A percentile compares a stretch with the other conserved stretches of the same genome.
phyloP scores from a whole-genome alignment of 1,139 yeast genomes.

The Suhomyces chickasaworum region DNA sequence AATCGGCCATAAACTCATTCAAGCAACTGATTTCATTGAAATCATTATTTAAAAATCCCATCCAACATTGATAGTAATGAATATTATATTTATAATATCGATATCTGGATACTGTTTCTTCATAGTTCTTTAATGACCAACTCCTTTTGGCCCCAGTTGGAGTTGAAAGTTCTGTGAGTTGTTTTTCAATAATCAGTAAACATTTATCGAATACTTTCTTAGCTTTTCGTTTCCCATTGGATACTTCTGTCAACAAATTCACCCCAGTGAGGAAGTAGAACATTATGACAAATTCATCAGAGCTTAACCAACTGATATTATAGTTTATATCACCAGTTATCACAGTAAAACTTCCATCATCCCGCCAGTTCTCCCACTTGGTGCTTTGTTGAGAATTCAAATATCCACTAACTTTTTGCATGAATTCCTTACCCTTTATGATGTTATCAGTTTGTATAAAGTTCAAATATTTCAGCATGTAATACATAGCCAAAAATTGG shows the following conservation, averaged over 20 bases:
- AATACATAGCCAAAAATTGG: constrained; percentile 34
- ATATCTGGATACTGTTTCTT: constrained; percentile 24
- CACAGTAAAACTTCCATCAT: constrained; percentile 27
- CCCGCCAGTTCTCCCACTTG: constrained; percentile 29
- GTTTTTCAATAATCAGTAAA: constrained; percentile 32
- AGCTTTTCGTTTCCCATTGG: constrained; percentile 35
- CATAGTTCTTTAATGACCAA: constrained; percentile 23
- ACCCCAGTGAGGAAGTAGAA: constrained; percentile 46
- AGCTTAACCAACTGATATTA: constrained; percentile 40
- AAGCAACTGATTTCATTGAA: constrained; percentile 28
- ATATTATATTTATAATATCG: constrained; percentile 29
- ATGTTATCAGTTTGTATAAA: constrained; percentile 29
- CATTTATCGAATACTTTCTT: constrained; percentile 39
- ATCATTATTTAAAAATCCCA: constrained; percentile 33
- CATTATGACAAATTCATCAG: constrained; percentile 43
- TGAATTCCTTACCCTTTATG: constrained; percentile 23
- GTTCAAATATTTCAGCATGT: constrained; percentile 26
- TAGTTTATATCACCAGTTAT: constrained; percentile 14
- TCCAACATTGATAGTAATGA: constrained; percentile 36
- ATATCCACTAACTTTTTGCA: constrained; percentile 28
- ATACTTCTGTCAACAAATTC: constrained; percentile 33
- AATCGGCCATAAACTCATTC: constrained; percentile 35
- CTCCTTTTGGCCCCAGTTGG: constrained; percentile 12
- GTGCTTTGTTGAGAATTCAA: constrained; percentile 25
- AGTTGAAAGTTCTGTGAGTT: constrained; percentile 19